Evolutionary conservation across 2,329 filamentous ascomycete genomes (phyloP).

Genomic region (Trichoderma sp.): DNA sequence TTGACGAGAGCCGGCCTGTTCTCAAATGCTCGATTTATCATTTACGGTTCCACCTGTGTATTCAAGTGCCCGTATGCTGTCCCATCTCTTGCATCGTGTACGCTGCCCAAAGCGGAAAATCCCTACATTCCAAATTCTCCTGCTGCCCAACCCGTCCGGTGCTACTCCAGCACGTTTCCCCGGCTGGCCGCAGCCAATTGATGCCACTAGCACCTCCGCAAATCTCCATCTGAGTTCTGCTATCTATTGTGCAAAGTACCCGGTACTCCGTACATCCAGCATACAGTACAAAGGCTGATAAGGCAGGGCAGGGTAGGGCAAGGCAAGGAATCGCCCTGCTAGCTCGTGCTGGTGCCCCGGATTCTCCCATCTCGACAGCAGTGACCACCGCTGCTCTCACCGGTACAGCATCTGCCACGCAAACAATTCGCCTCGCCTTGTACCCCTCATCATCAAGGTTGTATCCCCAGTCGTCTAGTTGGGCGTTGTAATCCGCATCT

Average conservation of each 20-base stretch:
- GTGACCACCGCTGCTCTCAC: background rate
- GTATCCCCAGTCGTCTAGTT: background rate
- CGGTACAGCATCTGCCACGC: background rate
- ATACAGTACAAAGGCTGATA: no score
- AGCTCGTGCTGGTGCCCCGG: background rate
- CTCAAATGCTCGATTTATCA: background rate
- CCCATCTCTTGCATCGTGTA: background rate
- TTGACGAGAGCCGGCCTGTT: background rate
- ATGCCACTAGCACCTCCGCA: constrained; percentile 8
- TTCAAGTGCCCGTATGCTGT: background rate
- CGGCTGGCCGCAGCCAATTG: background rate
- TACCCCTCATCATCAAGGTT: background rate
- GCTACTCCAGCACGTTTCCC: background rate
- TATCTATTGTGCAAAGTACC: background rate
- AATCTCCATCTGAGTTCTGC: background rate
- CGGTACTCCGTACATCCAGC: background rate
- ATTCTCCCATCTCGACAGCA: background rate
- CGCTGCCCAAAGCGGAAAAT: background rate
- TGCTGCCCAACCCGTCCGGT: background rate
- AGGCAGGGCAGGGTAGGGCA: no score
- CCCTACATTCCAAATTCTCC: background rate
- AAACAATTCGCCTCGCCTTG: background rate
- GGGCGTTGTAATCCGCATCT: background rate
- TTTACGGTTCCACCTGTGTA: no score
- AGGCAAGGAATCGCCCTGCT: background rate